Evolutionary conservation across 352 stramenopile species (phyloP), one percentile per base, ranked within the genome.

Genomic region (Phytophthora fragariae): DNA sequence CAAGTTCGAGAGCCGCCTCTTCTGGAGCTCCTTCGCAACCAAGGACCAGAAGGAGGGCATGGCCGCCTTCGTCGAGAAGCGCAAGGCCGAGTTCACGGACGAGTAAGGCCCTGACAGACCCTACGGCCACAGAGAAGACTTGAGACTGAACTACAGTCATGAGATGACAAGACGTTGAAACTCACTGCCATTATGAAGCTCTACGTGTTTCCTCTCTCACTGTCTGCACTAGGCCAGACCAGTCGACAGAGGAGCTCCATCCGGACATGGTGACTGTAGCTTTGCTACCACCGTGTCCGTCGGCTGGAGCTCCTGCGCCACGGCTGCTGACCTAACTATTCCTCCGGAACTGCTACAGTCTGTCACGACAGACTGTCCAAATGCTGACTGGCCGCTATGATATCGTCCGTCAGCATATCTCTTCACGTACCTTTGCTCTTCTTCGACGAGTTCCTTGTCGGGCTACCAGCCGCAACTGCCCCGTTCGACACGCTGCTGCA

Each of bases 11-110:
- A 94, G 97, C 69, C 94, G 98, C 60, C 92, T 99, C 35, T 99
- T 99, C 82, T 98, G 99, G 89, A 95, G 93, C 68, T 97, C 97
- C 57, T 99, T 99, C 85, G 97, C 97, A 17, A 99, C 96, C 7
- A 91, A 94, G 77, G 88, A 96, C 82, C 86, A 96, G 77, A 95
- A 96, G 77, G 93, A 99, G 70, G 98, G 98, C 61, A 99, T 99
- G 97, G 77, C 85, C 17, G 98, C 98, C 12, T 99, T 99, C 70
- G 89, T 99, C 10, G 95, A 98, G 75, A 99, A 99, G 88, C 88
- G 98, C 70, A 94, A 97, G 64, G 76, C 98, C 49, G 91, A 97
- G 56, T 99, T 99, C 74, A 98, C 84, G 57, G 82, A 99, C 89
- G 81, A 97, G 80, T 98, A 95, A 94, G 56, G 2, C 44, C 49